These are phyloP conservation scores for Eucalyptus shirleyi DNA, from an alignment of 345 rosid genomes.

Conservation along the genomic window DNA sequence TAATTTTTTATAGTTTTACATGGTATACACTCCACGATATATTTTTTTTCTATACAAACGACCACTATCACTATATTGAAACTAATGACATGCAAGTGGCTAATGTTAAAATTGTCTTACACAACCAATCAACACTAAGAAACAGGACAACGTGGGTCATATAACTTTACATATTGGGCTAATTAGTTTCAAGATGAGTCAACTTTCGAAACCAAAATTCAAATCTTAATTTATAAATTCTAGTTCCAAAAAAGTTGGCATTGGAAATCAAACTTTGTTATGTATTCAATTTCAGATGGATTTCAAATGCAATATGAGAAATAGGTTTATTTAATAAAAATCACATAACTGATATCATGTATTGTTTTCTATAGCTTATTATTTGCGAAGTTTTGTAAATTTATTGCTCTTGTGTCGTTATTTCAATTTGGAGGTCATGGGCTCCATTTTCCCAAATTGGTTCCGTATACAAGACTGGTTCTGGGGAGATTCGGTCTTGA, in stretches of 20 bases:
- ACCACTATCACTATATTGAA: not conserved
- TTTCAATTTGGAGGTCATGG: not conserved
- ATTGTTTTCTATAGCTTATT: not conserved
- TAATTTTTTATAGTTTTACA: not conserved
- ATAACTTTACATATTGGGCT: not conserved
- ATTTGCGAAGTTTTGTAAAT: not conserved
- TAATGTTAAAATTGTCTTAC: not conserved
- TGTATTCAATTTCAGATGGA: fast-evolving
- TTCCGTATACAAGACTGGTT: fast-evolving
- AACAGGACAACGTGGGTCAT: not conserved
- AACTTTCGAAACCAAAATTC: not conserved
- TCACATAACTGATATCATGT: not conserved
- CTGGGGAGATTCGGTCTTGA: not conserved
- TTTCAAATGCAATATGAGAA: not conserved
- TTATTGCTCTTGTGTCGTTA: not conserved
- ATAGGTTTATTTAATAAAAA: fast-evolving
- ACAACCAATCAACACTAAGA: not conserved
- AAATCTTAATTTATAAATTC: fast-evolving
- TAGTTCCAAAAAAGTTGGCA: fast-evolving
- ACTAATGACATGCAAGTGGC: not conserved
- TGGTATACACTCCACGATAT: not conserved
- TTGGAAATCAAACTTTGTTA: not conserved
- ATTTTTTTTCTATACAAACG: not conserved
- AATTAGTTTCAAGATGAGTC: not conserved
- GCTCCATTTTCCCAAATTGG: not conserved